Evolutionary conservation across 805 yeast species (phyloP), one percentile per base, ranked within the genome.

Genomic region (Cyberlindnera galapagoensis): DNA sequence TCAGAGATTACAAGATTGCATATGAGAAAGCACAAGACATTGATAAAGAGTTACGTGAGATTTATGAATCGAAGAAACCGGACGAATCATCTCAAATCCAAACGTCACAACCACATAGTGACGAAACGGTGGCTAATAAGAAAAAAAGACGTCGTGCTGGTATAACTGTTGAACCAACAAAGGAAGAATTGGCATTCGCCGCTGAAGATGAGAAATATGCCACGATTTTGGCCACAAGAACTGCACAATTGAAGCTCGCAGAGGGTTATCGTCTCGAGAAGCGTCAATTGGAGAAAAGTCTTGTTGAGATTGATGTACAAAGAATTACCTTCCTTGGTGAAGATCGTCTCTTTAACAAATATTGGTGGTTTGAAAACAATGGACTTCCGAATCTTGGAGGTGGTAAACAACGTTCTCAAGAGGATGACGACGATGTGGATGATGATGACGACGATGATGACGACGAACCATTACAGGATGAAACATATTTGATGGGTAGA

Each of bases 301-400:
- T 92, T 16, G 68, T 69, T 28, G 86, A 79, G 44, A 60, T 75
- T 30, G 95, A 88, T 48, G 67, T 80, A 38, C 95, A 86, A 52
- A 61, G 97, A 36, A 67, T 87, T 29, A 71, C 72, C 34, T 65
- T 74, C 19, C 60, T 92, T 18, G 98, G 98, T 3, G 69, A 76
- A 37, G 98, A 92, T 56, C 63, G 95, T 31, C 71, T 74, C 37
- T 87, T 66, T 54, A 92, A 92, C 60, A 66, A 88, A 43, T 92
- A 90, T 54, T 92, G 95, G 94, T 92, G 95, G 95, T 76, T 87
- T 51, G 97, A 90, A 49, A 67, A 69, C 41, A 80, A 81, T 49
- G 98, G 97, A 1, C 63, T 86, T 29, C 85, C 87, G 4, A 64
- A 65, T 7, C 47, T 67, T 23, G 65, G 62, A 31, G 62, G 62